Percentiles rank a stretch among this genome's conserved stretches.
phyloP scores from a whole-genome alignment of 306 rosid species.

The Cucurbita argyrosperma region DNA sequence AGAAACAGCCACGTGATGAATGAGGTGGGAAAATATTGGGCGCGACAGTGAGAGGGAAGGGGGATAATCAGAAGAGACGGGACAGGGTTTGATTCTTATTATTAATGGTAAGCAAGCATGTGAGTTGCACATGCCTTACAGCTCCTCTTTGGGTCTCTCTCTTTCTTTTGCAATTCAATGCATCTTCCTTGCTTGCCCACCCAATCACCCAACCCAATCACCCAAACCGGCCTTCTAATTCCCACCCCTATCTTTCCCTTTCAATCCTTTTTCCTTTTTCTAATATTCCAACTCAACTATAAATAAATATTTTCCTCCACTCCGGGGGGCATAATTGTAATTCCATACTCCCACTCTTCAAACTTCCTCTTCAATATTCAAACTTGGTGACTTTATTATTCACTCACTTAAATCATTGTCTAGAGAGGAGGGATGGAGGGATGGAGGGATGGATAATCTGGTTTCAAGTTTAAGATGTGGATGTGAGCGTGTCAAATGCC shows the following conservation, averaged over 20 bases:
- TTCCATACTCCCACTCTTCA: neutral
- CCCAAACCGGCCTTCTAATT: neutral
- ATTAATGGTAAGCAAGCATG: neutral
- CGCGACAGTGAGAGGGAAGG: neutral
- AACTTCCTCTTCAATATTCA: neutral
- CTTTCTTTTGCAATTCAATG: neutral
- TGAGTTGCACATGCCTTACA: neutral
- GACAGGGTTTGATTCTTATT: neutral
- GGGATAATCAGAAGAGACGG: neutral
- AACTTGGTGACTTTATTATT: neutral
- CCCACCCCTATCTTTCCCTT: neutral
- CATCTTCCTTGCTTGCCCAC: neutral
- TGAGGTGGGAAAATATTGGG: neutral
- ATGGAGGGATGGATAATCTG: no score
- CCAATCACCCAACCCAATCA: no score
- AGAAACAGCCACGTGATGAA: neutral
- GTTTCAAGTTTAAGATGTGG: no score
- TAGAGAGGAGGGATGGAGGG: no score
- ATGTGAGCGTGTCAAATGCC: no score
- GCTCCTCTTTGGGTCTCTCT: neutral
- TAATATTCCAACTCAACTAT: neutral
- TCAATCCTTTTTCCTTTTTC: neutral
- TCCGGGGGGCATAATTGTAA: neutral
- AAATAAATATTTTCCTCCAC: neutral
- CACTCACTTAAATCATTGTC: neutral